Evolutionary conservation across 1,139 yeast genomes (phyloP), one percentile per base, ranked within the genome.

Genomic region (Geotrichum australiense): DNA sequence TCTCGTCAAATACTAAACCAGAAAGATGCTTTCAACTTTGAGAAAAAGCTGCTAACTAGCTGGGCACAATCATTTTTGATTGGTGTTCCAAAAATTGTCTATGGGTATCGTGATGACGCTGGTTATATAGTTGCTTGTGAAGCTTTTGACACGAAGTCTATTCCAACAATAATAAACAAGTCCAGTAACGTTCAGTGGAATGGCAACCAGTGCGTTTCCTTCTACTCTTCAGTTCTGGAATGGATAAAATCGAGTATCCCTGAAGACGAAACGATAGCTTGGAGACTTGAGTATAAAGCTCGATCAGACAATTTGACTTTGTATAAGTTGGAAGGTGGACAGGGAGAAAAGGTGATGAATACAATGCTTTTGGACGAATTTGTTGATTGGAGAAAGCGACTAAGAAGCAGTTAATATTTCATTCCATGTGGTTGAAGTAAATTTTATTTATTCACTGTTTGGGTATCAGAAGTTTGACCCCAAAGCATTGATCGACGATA

Each of bases 31-130:
- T 63, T 65, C 24, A 69, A 64, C 5, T 87, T 89, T 56, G 96
- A 89, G 57, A 47, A 73, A 62, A 59, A 87, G 79, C 58, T 89
- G 34, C 75, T 80, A 59, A 75, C 70, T 48, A 73, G 93, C 0
- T 93, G 99, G 99, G 87, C 95, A 2, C 97, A 89, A 64, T 80
- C 94, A 49, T 93, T 89, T 59, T 65, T 93, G 31, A 70, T 86
- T 41, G 98, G 98, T 3, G 73, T 89, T 14, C 78, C 81, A 8
- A 75, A 74, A 47, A 71, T 91, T 3, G 74, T 84, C 1, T 84
- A 85, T 57, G 99, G 96, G 0, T 91, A 83, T 62, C 71, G 96
- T 49, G 94, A 87, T 57, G 82, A 82, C 22, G 65, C 73, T 32
- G 71, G 83, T 39, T 61, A 71, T 21, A 64, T 93, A 44, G 68